Evolutionary conservation across 2,329 filamentous ascomycete genomes (phyloP).

Genomic region (Neocucurbitaria cava): DNA sequence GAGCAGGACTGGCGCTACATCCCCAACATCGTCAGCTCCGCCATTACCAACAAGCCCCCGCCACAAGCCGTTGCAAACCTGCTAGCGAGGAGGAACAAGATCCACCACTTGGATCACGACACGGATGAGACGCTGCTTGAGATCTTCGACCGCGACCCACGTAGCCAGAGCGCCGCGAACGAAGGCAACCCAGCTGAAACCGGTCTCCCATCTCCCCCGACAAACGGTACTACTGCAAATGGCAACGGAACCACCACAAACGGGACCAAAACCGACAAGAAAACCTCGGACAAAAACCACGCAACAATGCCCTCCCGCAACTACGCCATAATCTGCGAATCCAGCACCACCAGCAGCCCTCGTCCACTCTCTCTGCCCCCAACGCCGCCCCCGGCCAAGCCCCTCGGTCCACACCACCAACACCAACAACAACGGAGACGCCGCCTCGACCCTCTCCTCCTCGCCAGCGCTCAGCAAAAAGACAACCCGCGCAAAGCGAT

Average conservation of each 20-base stretch:
- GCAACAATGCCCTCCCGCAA: slow-evolving; percentile 81
- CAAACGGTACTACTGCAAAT: no score
- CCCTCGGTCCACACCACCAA: slow-evolving; percentile 23
- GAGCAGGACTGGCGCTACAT: slow-evolving; percentile 69
- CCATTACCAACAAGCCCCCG: slow-evolving; percentile 73
- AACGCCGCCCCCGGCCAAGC: slow-evolving; percentile 29
- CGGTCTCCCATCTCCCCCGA: slow-evolving; percentile 16
- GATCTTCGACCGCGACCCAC: slow-evolving; percentile 67
- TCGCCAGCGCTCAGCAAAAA: slow-evolving; percentile 57
- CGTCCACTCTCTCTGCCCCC: slow-evolving; percentile 24
- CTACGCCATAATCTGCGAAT: slow-evolving; percentile 69
- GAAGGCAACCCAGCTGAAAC: slow-evolving; percentile 18
- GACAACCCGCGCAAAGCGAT: slow-evolving; percentile 70
- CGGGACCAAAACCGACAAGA: slow-evolving; percentile 45
- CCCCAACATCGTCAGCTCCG: slow-evolving; percentile 68
- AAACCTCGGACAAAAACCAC: slow-evolving; percentile 77
- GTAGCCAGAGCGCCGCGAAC: slow-evolving; percentile 30
- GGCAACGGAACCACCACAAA: no score
- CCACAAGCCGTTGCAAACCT: slow-evolving; percentile 70
- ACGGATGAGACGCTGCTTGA: slow-evolving; percentile 71
- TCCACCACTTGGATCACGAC: slow-evolving; percentile 67
- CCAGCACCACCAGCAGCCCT: slow-evolving; percentile 18
- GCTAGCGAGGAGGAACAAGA: slow-evolving; percentile 68
- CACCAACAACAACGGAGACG: background rate
- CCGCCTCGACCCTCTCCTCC: slow-evolving; percentile 24